Base-by-base conservation (phyloP, 108 stramenopile species). In the Pinguiococcus pyrenoidosus region DNA sequence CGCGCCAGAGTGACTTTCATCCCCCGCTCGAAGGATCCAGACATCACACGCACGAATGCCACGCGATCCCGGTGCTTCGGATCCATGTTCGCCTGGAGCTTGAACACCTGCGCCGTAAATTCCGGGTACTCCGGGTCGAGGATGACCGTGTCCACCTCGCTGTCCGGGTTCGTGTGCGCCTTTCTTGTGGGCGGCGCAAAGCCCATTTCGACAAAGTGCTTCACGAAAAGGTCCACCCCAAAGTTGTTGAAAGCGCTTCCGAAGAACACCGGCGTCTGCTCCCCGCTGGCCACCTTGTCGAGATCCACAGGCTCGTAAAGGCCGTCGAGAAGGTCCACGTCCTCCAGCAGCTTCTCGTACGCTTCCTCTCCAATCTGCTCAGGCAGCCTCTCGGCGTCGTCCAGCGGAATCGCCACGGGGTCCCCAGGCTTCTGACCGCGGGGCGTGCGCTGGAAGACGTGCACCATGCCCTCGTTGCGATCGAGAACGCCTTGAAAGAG, bases 1-100 rank as follows among this genome's bases (percentile, higher is more conserved):
- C 69, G 62, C 38, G 44, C 58, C 42, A 67, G 69, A 9, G 32
- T 52, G 25, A 67, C 89, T 59, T 89, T 89, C 88, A 93, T 89
- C 10, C 92, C 92, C 62, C 90, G 89, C 39, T 81, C 76, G 67
- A 81, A 93, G 6, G 60, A 62, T 7, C 91, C 92, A 2, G 81
- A 83, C 0, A 87, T 81, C 21, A 93, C 69, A 6, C 92, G 68
- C 12, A 93, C 72, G 61, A 87, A 93, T 10, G 92, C 88, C 44
- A 93, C 52, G 24, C 92, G 67, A 74, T 93, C 92, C 29, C 92
- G 74, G 64, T 93, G 92, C 35, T 87, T 84, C 3, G 92, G 92
- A 56, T 93, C 88, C 36, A 93, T 58, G 64, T 93, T 93, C 44
- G 92, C 92, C 54, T 92, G 91, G 23, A 87, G 87, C 66, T 93